phyloP scores from a whole-genome alignment of 2,329 filamentous ascomycete species.

The Metarhizium rileyi region DNA sequence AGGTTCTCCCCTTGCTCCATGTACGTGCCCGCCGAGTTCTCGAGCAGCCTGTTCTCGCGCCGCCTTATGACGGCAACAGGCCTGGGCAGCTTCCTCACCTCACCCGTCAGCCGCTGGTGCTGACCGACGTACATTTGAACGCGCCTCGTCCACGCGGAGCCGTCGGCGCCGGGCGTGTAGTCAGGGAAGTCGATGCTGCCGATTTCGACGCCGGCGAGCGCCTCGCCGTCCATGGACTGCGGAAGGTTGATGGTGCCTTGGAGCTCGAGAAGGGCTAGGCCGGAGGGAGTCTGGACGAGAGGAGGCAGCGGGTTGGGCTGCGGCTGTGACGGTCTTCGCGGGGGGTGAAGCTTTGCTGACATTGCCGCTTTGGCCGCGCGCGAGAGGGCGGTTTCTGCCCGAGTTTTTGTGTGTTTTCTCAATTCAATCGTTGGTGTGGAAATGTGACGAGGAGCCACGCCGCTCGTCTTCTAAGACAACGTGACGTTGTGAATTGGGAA shows the following conservation, averaged over 20 bases:
- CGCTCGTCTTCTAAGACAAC: no score
- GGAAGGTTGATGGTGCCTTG: constrained; percentile 84
- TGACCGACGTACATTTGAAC: constrained; percentile 82
- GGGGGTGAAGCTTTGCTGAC: constrained; percentile 32
- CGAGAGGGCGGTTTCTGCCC: no score
- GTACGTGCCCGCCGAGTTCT: constrained; percentile 29
- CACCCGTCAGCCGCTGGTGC: constrained; percentile 80
- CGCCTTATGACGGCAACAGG: constrained; percentile 70
- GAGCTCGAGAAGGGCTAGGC: constrained; percentile 82
- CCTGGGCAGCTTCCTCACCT: constrained; percentile 76
- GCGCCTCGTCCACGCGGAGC: constrained; percentile 77
- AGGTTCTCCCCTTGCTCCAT: constrained; percentile 40
- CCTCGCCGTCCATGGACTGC: constrained; percentile 21
- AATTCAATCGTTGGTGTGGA: neutral
- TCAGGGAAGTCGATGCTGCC: constrained; percentile 73
- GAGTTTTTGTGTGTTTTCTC: neutral
- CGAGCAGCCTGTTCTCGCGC: constrained; percentile 33
- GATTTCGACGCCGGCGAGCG: constrained; percentile 31
- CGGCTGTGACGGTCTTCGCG: constrained; percentile 16
- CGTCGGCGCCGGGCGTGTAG: constrained; percentile 39
- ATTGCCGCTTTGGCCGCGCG: constrained; percentile 15
- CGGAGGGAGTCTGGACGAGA: constrained; percentile 81
- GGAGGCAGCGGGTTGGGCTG: constrained; percentile 55
- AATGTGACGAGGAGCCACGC: no score
- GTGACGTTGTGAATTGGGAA: no score